These are phyloP conservation scores for Ceratobasidium sp. DNA, from an alignment of 1,284 basidiomycete genomes.

Conservation along the genomic window DNA sequence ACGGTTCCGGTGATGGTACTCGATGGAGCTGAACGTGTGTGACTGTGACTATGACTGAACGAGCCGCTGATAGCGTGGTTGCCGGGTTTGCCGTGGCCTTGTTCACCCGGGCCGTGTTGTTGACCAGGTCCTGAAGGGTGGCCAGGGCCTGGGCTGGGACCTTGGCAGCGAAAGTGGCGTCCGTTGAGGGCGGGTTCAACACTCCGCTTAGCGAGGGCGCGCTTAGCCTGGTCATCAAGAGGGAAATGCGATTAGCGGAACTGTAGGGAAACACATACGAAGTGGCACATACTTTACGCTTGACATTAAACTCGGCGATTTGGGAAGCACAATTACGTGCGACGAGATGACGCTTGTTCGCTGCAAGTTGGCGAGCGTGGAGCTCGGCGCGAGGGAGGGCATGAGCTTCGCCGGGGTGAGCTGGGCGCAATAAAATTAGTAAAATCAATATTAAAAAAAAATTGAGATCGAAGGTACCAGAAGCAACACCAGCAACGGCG, in stretches of 20 bases:
- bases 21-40: neutral
- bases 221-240: constrained; percentile 18
- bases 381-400: constrained; percentile 33
- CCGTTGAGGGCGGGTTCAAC: constrained; percentile 11
- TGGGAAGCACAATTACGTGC: constrained; percentile 45
- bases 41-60: neutral
- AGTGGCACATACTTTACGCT: constrained; percentile 26
- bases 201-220: constrained; percentile 28
- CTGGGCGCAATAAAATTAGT: neutral
- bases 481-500: constrained; percentile 27
- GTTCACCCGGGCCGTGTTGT: constrained; percentile 3
- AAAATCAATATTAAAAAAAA: too few species aligned
- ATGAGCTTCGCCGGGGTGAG: constrained; percentile 34
- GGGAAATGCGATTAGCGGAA: neutral
- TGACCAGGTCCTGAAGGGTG: neutral
- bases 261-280: neutral
- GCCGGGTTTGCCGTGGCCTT: neutral
- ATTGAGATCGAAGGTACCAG: neutral
- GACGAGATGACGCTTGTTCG: constrained; percentile 39
- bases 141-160: too few species aligned
- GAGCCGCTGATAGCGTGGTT: neutral
- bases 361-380: constrained; percentile 30
- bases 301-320: constrained; percentile 43
- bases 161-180: constrained; percentile 37
- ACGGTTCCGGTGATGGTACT: constrained; percentile 23